Evolutionary conservation across 495 filamentous ascomycete genomes (phyloP), one percentile per base, ranked within the genome.

Genomic region (Hypoxylon perforatum): DNA sequence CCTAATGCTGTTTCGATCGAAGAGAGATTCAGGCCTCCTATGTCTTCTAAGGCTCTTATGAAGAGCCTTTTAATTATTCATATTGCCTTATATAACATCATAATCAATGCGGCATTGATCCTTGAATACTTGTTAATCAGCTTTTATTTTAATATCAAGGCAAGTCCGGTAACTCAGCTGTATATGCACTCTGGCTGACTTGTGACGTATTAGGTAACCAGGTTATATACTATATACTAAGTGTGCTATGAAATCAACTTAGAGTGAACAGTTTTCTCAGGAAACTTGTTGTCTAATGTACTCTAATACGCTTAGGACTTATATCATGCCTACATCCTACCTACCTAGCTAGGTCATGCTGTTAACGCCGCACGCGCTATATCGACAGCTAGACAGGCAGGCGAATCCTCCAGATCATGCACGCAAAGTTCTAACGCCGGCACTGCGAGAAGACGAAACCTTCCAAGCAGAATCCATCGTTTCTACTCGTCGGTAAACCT

Each of bases 341-440:
- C 9, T 25, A 10, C 46, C 21, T 30, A 25, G 19, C 46, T 48
- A 18, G 17, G 19, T 47, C 45, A 47, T 28, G n/a, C 30, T 55
- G 22, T 18, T 57, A 61, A 52, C 38, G 51, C 39, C 38, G 18
- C 25, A 36, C n/a, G 47, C 25, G 39, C 49, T 53, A 28, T 35
- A 14, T n/a, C 17, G 28, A 35, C 25, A 10, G 41, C 36, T 46
- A 36, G 42, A 44, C 63, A 60, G 28, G 57, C 46, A 42, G 62
- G 35, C 22, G 47, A 53, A 67, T 67, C 64, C 64, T 63, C 51
- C 53, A 57, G 53, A 14, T 54, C 33, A 58, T 53, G 39, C 42
- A 23, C 47, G 15, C 41, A 39, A 35, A 39, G 50, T 49, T 56
- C 50, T 44, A 55, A 54, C 9, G 41, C 49, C 10, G 18, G 3